Evolutionary conservation across 2,329 filamentous ascomycete genomes (phyloP).

Genomic region (Didymella lethalis): DNA sequence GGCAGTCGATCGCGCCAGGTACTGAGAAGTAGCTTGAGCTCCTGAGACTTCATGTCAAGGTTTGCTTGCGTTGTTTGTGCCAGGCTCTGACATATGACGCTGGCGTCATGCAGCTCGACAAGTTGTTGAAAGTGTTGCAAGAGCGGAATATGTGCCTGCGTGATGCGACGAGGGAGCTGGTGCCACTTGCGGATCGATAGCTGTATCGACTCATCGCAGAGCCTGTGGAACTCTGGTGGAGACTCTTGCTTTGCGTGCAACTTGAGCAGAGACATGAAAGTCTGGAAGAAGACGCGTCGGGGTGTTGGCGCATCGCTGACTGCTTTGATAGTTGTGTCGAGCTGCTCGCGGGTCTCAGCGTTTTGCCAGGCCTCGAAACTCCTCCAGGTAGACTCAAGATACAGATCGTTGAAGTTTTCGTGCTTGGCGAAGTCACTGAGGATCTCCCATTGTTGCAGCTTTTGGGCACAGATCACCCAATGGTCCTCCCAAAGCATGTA

Average conservation of each 20-base stretch:
- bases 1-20: conserved; percentile 96
- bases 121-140: conserved; percentile 98
- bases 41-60: conserved; percentile 91
- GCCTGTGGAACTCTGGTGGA: conserved; percentile 80
- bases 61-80: conserved; percentile 83
- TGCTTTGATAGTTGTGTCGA: conserved; percentile 93
- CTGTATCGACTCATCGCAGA: conserved; percentile 97
- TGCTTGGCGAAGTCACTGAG: conserved; percentile 97
- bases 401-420: conserved; percentile 96
- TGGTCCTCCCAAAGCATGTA: conserved; percentile 99
- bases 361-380: conserved; percentile 95
- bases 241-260: conserved; percentile 88
- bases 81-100: conserved; percentile 92
- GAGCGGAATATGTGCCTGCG: conserved; percentile 92
- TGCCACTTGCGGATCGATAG: conserved; percentile 98
- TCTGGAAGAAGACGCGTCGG: conserved; percentile 93
- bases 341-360: conserved; percentile 82
- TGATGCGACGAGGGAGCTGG: conserved; percentile 91
- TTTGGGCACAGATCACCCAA: conserved; percentile 97
- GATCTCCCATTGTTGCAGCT: conserved; percentile 99
- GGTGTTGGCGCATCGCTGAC: conserved; percentile 98
- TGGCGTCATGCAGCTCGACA: conserved; percentile 96
- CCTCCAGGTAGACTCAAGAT: conserved; percentile 94
- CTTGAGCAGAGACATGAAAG: conserved; percentile 96
- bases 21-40: conserved; percentile 90